These are phyloP conservation scores for Apiotrichum porosum DNA, from an alignment of 1,284 basidiomycete genomes.

Conservation along the genomic window DNA sequence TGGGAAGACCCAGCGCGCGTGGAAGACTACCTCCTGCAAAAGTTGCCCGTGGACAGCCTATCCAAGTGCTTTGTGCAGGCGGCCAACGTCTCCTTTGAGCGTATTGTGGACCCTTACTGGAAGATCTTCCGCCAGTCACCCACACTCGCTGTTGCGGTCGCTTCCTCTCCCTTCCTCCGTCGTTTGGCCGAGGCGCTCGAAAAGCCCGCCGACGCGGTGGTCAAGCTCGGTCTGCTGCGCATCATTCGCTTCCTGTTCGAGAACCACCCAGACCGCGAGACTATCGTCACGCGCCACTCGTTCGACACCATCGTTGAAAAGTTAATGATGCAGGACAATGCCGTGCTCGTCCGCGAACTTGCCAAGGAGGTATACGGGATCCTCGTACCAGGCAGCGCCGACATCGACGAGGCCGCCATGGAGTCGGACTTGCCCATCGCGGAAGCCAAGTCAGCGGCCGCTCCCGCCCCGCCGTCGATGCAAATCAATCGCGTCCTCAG, in stretches of 20 bases:
- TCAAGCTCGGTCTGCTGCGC: constrained; percentile 81
- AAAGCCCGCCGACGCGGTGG: constrained; percentile 70
- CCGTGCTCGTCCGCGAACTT: constrained; percentile 77
- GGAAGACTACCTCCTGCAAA: constrained; percentile 76
- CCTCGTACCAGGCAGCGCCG: constrained; percentile 23
- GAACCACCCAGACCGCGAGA: constrained; percentile 74
- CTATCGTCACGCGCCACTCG: constrained; percentile 71
- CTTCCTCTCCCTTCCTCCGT: constrained; percentile 76
- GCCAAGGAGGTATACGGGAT: constrained; percentile 42
- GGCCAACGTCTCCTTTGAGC: constrained; percentile 90
- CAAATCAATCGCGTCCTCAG: constrained; percentile 3
- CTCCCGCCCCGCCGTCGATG: not conserved
- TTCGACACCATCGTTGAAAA: constrained; percentile 70
- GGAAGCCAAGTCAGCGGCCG: not conserved
- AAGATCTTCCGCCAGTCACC: constrained; percentile 82
- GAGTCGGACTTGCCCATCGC: no score
- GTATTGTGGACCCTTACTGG: constrained; percentile 81
- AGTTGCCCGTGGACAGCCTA: constrained; percentile 64
- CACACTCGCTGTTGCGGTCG: constrained; percentile 65
- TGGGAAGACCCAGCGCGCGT: constrained; percentile 92
- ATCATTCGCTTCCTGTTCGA: constrained; percentile 83
- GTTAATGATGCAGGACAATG: constrained; percentile 73
- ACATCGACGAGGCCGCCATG: not conserved
- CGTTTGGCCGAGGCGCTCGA: constrained; percentile 78
- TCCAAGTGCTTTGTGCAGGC: constrained; percentile 79